Conservation (phyloP, 108 stramenopile species). For the Pseudonitzschia multistriata region DNA sequence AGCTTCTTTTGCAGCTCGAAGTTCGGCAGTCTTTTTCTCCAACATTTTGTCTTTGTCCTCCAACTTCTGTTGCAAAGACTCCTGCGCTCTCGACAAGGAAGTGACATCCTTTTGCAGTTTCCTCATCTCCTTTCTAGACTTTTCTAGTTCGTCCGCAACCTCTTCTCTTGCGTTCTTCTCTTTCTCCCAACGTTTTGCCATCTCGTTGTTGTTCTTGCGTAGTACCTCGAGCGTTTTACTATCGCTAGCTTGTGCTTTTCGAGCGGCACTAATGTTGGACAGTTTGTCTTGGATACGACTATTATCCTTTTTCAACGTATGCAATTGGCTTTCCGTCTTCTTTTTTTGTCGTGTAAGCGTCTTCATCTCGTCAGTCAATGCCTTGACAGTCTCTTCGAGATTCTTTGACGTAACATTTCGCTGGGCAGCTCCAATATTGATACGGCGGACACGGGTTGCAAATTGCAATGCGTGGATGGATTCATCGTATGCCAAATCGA, state of each 20-base stretch:
- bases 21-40: slow-evolving; percentile 57
- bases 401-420: slow-evolving; percentile 86
- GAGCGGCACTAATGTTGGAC: slow-evolving; percentile 44
- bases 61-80: slow-evolving; percentile 47
- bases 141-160: slow-evolving; percentile 66
- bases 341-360: slow-evolving; percentile 74
- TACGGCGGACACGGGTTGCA: slow-evolving; percentile 92
- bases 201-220: slow-evolving; percentile 75
- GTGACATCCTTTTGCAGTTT: slow-evolving; percentile 56
- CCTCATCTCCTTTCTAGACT: slow-evolving; percentile 48
- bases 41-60: slow-evolving; percentile 74
- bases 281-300: slow-evolving; percentile 78
- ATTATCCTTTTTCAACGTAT: slow-evolving; percentile 73
- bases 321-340: slow-evolving; percentile 73
- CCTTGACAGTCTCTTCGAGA: slow-evolving; percentile 88
- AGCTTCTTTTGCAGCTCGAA: slow-evolving; percentile 67
- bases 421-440: slow-evolving; percentile 87
- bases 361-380: slow-evolving; percentile 76
- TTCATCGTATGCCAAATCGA: slow-evolving; percentile 88
- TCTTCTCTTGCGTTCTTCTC: slow-evolving; percentile 81
- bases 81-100: slow-evolving; percentile 54
- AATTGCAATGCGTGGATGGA: slow-evolving; percentile 96
- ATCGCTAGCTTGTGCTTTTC: slow-evolving; percentile 65
- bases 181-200: slow-evolving; percentile 84
- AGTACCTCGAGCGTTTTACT: slow-evolving; percentile 73